Base-by-base conservation (phyloP, 2,329 filamentous ascomycete genomes). In the Aureobasidium subglaciale region DNA sequence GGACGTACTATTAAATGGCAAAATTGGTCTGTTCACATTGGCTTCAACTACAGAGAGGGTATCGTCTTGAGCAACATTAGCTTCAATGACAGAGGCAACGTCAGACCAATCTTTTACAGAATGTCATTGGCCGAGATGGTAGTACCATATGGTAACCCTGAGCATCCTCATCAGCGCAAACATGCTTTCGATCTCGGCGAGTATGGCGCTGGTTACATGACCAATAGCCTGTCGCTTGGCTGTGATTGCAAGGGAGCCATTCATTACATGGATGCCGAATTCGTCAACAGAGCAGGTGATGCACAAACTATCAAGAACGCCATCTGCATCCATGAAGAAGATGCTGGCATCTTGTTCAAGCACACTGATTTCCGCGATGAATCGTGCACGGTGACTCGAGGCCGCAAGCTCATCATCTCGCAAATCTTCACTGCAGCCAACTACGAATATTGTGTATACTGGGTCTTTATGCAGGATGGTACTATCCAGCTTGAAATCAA, bases 351-450 rank as follows among this genome's bases (percentile, higher is more conserved):
- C 58, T 77, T 96, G 1, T 96, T 95, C 81, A 96, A 96, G 74
- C 68, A 71, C 59, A 90, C 84, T 15, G 91, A 96, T 71, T 96
- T 96, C 80, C 82, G 91, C 34, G 91, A 96, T 66, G 87, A 93
- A 40, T 92, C 88, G 0, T 82, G 85, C 55, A 89, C 93, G 9
- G 88, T 95, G 4, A 96, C 90, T 0, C 85, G 91, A 24, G 90
- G 85, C 1, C 83, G 90, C 54, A 95, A 93, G 68, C 81, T 96
- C 57, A 80, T 96, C 66, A 79, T 96, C 62, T 90, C 90, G 61
- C 90, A 96, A 63, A 87, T 96, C 67, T 96, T 96, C 73, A 96
- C 91, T 0, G 91, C 91, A 0, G 91, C 91, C 24, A 96, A 96
- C 75, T 96, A 96, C 73, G 91, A 96, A 70, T 96, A 96, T 72